Base-by-base conservation (phyloP, 208 protist genomes). In the Trypanosoma melophagium region DNA sequence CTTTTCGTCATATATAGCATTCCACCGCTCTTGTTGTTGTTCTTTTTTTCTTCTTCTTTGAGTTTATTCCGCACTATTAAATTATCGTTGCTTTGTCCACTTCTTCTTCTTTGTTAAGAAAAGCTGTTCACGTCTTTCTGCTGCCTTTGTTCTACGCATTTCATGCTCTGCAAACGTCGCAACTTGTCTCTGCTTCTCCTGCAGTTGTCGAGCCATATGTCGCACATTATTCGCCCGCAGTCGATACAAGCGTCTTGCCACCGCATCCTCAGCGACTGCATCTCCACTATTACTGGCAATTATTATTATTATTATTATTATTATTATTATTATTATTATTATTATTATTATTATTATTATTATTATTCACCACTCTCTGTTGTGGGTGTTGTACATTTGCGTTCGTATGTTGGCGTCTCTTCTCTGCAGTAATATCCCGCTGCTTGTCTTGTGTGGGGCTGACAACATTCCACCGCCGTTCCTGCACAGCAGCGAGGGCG, bases 211-310 rank as follows among this genome's bases (percentile, higher is more conserved):
- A 22, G 9, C 19, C 41, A 68, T 58, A 40, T 42, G 63, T 16
- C 63, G 51, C 28, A 60, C 12, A 38, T 60, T 49, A 52, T 68
- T 68, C 14, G 16, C 4, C 38, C 53, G 53, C n/a, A 58, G 22
- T 17, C 63, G 51, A 3, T 58, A 49, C 4, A 58, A 25, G 24
- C 49, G 51, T 35, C 24, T 16, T n/a, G 25, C n/a, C n/a, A n/a
- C 19, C 7, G 38, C 8, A 7, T 50, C 50, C 17, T 50, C 24
- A 25, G 47, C 50, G 45, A 14, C 10, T 54, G 24, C 59, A 25
- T 3, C 16, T 16, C 2, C 7, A 35, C 28, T 35, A 35, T 5
- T 35, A 35, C 5, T 35, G 5, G 28, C 28, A 7, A 35, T 5
- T 5, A 35, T 35, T 35, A 35, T 35, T 35, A 35, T 35, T 35